Evolutionary conservation across 768 basidiomycete species (phyloP).

Genomic region (Cystobasidium onofrii): DNA sequence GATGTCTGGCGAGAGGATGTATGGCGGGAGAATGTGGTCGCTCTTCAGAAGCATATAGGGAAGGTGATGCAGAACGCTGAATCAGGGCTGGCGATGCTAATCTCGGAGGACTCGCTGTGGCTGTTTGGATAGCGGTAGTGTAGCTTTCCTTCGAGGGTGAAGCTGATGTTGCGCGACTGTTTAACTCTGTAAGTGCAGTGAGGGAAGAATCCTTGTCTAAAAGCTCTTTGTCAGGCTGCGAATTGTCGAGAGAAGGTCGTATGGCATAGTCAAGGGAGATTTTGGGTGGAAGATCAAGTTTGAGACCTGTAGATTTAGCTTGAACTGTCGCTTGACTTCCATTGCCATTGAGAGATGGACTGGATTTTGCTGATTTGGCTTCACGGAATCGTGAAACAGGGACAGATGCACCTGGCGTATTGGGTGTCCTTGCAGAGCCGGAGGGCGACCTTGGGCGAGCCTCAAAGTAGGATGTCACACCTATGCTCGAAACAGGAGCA

Average conservation of each 20-base stretch:
- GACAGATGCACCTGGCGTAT: neutral
- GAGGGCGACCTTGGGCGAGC: neutral
- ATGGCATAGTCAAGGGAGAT: neutral
- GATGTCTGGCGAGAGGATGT: conserved; percentile 15
- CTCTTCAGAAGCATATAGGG: neutral
- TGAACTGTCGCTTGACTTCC: neutral
- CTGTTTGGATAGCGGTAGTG: neutral
- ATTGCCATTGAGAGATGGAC: conserved; percentile 6
- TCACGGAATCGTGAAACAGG: conserved; percentile 26
- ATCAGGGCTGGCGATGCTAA: neutral
- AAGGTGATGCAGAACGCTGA: neutral
- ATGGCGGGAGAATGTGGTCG: neutral
- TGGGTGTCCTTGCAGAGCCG: neutral
- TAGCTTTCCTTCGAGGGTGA: neutral
- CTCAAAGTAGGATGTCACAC: conserved; percentile 18
- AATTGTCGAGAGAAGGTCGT: neutral
- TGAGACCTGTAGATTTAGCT: neutral
- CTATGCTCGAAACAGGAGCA: neutral
- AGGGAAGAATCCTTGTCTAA: neutral
- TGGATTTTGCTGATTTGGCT: conserved; percentile 16
- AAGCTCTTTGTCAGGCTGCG: neutral
- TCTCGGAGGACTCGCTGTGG: neutral
- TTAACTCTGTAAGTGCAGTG: neutral
- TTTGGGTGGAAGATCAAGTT: conserved; percentile 25
- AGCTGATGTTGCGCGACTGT: neutral